A percentile compares a stretch with the other conserved stretches of the same genome.
These are phyloP conservation scores for Annulohypoxylon nitens DNA, from an alignment of 495 filamentous ascomycete species.

Conservation along the genomic window DNA sequence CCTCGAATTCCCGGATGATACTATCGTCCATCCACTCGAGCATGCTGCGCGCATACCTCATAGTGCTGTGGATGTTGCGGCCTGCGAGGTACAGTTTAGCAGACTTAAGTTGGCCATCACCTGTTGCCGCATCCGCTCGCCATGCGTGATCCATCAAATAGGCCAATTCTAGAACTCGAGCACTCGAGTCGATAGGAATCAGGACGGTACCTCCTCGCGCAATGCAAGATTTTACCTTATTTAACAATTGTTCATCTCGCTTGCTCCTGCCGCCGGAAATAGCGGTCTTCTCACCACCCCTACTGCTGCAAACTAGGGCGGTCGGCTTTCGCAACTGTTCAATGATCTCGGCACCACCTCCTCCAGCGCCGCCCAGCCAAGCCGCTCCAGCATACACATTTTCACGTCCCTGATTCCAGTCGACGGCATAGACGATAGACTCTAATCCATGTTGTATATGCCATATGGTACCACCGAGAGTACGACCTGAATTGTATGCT, in stretches of 20 bases:
- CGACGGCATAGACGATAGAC: constrained; percentile 95
- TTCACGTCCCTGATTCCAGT: constrained; percentile 96
- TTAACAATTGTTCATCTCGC: constrained; percentile 85
- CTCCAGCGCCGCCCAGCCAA: constrained; percentile 86
- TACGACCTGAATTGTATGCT: constrained; percentile 96
- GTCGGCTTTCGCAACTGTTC: constrained; percentile 94
- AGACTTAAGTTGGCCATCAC: constrained; percentile 73
- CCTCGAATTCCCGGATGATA: constrained; percentile 91
- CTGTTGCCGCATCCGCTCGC: constrained; percentile 70
- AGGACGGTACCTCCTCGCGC: constrained; percentile 90
- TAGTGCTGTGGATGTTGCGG: constrained; percentile 81
- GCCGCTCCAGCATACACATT: constrained; percentile 93
- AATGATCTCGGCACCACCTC: constrained; percentile 86
- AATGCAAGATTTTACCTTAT: constrained; percentile 81
- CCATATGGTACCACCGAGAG: constrained; percentile 97
- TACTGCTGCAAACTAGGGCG: constrained; percentile 89
- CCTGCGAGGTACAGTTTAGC: constrained; percentile 86
- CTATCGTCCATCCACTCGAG: constrained; percentile 99
- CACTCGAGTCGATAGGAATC: constrained; percentile 95
- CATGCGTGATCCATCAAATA: constrained; percentile 94
- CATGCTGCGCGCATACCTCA: constrained; percentile 93
- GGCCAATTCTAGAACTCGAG: constrained; percentile 90
- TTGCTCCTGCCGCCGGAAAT: constrained; percentile 78
- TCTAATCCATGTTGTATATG: constrained; percentile 97
- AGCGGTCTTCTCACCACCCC: constrained; percentile 79